Percentiles rank a stretch among this genome's conserved stretches.
Evolutionary conservation across 192 early-diverging fungal species (phyloP).

Genomic region (Coemansia reversa): DNA sequence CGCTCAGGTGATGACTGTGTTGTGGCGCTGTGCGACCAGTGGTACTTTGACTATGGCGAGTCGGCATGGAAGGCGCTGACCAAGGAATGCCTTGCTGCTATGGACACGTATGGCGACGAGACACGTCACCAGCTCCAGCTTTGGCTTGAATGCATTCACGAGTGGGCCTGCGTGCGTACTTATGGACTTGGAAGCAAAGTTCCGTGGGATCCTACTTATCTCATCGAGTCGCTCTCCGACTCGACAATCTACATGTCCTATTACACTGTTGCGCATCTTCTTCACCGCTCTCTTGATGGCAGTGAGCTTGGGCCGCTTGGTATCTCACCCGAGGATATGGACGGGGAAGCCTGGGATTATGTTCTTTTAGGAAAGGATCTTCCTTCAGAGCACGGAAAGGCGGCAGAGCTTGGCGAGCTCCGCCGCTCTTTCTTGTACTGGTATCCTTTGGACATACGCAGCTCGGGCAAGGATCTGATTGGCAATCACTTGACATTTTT

Average conservation of each 20-base stretch:
- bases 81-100: slow-evolving; percentile 70
- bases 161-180: slow-evolving; percentile 95
- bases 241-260: slow-evolving; percentile 99
- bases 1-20: slow-evolving; percentile 97
- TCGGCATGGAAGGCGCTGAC: slow-evolving; percentile 74
- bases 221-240: slow-evolving; percentile 96
- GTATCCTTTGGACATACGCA: slow-evolving; percentile 96
- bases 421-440: slow-evolving; percentile 94
- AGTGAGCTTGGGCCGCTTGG: slow-evolving; percentile 71
- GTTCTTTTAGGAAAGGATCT: slow-evolving; percentile 71
- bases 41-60: slow-evolving; percentile 99
- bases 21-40: slow-evolving; percentile 93
- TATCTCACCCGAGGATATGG: slow-evolving; percentile 83
- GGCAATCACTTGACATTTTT: slow-evolving; percentile 98
- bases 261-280: slow-evolving; percentile 93
- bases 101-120: slow-evolving; percentile 81
- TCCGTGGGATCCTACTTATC: slow-evolving; percentile 89
- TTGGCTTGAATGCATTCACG: slow-evolving; percentile 87
- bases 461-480: slow-evolving; percentile 95
- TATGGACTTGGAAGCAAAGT: slow-evolving; percentile 91
- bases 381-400: slow-evolving; percentile 56
- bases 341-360: slow-evolving; percentile 90
- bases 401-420: slow-evolving; percentile 70
- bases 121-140: slow-evolving; percentile 83
- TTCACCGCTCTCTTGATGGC: slow-evolving; percentile 88